Evolutionary conservation across 1,284 basidiomycete genomes (phyloP), one percentile per base, ranked within the genome.

Genomic region (Tremellales sp.): DNA sequence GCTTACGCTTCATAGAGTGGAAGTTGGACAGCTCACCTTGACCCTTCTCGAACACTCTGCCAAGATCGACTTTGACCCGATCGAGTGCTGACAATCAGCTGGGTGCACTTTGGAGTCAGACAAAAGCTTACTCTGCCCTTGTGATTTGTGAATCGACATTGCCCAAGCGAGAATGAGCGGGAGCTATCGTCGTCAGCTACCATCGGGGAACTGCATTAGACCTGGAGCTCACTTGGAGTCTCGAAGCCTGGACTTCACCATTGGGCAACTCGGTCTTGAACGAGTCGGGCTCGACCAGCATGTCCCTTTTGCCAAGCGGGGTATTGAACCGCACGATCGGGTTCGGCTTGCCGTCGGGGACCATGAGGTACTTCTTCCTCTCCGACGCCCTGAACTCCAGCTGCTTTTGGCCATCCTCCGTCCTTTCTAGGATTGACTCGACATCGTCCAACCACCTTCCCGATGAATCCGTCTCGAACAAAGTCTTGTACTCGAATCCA

Each of bases 121-220:
- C 3, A 36, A 15, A 4, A 4, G 60, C 72, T 62, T 43, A 73
- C 70, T 93, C 73, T 92, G 89, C 2, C 89, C 89, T 69, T 93
- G 91, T 27, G 86, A 87, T 73, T 97, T 96, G 72, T 97, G 92
- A 46, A 96, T 96, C 46, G 87, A 90, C 84, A 90, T 88, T 0
- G 89, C 89, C 89, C 88, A 92, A 0, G 88, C 82, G n/a, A 91
- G 79, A 51, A 92, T 89, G 27, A 93, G 74, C 0, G 87, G 89
- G 2, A 91, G 71, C 86, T 81, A 49, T 19, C n/a, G 49, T 78
- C 48, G 49, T 51, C 24, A 22, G 15, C 15, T 47, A 12, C n/a
- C 13, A 17, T 3, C 8, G 15, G 8, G 15, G 29, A 43, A 39
- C 22, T 26, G n/a, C 25, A 8, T 3, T 4, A 21, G 3, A 19